A percentile compares a stretch with the other conserved stretches of the same genome.
Conservation (phyloP, 805 yeast species). For the Cyberlindnera maritima region DNA sequence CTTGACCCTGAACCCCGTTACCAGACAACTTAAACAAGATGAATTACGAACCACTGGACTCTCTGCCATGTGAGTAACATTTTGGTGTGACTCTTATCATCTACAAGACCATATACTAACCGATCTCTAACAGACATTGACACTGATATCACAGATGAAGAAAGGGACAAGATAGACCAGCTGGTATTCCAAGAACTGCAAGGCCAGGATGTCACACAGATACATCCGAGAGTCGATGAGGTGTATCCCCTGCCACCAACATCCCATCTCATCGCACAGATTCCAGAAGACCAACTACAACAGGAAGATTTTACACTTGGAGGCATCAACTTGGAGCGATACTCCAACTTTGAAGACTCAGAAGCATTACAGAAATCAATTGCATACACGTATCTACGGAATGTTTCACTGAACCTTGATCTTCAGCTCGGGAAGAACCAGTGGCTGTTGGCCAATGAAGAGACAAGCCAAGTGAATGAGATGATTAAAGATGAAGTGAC, state of each 20-base stretch:
- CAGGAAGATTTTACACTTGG: constrained; percentile 25
- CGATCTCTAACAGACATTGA: constrained; percentile 33
- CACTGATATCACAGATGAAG: constrained; percentile 34
- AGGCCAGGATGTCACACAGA: not conserved
- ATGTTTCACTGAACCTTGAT: constrained; percentile 37
- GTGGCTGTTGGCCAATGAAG: constrained; percentile 37
- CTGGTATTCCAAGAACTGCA: constrained; percentile 29
- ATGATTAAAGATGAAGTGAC: constrained; percentile 29
- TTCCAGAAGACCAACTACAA: constrained; percentile 15
- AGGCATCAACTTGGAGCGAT: constrained; percentile 35
- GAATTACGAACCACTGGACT: constrained; percentile 36
- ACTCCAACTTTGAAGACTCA: constrained; percentile 28
- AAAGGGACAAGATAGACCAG: constrained; percentile 35
- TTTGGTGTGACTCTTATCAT: too few species aligned
- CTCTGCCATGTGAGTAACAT: constrained; percentile 39
- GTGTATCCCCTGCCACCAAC: constrained; percentile 20
- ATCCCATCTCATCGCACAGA: not conserved
- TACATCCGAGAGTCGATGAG: constrained; percentile 23
- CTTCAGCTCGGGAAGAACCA: constrained; percentile 35
- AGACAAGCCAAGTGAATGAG: constrained; percentile 29
- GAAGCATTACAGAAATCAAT: constrained; percentile 26
- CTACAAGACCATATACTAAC: too few species aligned
- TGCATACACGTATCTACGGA: constrained; percentile 31
- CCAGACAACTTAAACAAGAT: too few species aligned
- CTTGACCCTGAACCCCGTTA: too few species aligned